phyloP scores from a whole-genome alignment of 202 grass and related monocot genomes.

The Schoenoplectus triqueter region DNA sequence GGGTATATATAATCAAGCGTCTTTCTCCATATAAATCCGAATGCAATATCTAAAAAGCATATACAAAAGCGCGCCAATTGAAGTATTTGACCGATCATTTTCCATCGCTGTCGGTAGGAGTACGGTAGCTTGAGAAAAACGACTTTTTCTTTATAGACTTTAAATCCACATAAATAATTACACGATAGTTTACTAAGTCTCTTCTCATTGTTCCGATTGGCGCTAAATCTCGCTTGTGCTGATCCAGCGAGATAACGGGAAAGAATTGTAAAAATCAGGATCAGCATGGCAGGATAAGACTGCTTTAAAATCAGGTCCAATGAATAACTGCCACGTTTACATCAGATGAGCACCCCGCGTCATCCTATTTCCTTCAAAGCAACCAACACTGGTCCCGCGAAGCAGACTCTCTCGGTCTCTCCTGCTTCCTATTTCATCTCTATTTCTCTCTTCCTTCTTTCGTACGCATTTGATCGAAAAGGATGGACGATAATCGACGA shows the following conservation, averaged over 20 bases:
- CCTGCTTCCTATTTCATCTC: background rate
- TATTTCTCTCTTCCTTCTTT: slow-evolving; percentile 16
- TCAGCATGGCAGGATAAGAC: background rate
- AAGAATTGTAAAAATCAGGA: background rate
- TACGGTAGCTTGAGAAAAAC: slow-evolving; percentile 20
- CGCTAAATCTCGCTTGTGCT: background rate
- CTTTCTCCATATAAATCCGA: background rate
- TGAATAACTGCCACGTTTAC: slow-evolving; percentile 23
- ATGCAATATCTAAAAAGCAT: slow-evolving; percentile 2
- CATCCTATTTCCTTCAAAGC: slow-evolving; percentile 31
- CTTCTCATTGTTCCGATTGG: background rate
- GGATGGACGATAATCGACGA: slow-evolving; percentile 31
- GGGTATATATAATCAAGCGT: background rate
- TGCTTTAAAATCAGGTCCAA: slow-evolving; percentile 19
- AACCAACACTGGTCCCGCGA: slow-evolving; percentile 6
- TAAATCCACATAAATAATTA: background rate
- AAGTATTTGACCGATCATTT: slow-evolving; percentile 29
- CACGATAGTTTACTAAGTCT: background rate
- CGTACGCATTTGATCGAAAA: slow-evolving; percentile 43
- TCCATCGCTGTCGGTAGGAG: background rate
- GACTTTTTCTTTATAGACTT: background rate
- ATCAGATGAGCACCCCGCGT: slow-evolving; percentile 20
- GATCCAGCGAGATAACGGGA: background rate
- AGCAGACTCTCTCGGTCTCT: background rate
- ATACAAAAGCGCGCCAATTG: slow-evolving; percentile 33